Conservation (phyloP, 768 basidiomycete genomes). For the Boletus rubroflammeus region DNA sequence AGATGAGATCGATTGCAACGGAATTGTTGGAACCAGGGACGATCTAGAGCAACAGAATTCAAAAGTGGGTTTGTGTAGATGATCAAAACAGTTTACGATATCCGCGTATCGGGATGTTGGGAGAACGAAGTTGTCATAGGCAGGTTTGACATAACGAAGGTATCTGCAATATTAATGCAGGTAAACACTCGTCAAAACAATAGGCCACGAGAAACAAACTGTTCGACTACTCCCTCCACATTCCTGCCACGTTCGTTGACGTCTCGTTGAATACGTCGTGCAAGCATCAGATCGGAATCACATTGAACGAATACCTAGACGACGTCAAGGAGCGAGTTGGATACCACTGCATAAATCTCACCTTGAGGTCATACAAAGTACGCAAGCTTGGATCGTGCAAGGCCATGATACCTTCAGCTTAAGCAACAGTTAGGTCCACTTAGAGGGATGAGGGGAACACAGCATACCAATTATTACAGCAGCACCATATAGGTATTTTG, state of each 20-base stretch:
- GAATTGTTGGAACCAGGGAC: constrained; percentile 91
- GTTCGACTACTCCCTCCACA: constrained; percentile 85
- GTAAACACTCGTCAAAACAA: background rate
- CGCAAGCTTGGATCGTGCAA: constrained; percentile 77
- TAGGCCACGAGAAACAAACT: constrained; percentile 43
- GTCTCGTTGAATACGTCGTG: constrained; percentile 85
- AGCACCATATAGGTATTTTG: constrained; percentile 89
- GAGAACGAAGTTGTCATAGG: constrained; percentile 90
- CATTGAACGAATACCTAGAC: constrained; percentile 82
- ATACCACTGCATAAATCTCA: constrained; percentile 22
- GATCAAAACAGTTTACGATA: constrained; percentile 50
- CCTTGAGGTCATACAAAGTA: constrained; percentile 89
- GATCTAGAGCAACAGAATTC: constrained; percentile 51
- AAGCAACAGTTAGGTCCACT: background rate
- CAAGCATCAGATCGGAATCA: constrained; percentile 96
- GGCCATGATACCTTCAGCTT: constrained; percentile 91
- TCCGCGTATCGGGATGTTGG: constrained; percentile 87
- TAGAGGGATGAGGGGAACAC: background rate
- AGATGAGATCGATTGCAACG: constrained; percentile 90
- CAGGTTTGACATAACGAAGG: constrained; percentile 90
- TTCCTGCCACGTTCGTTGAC: constrained; percentile 82
- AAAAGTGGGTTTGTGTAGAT: background rate
- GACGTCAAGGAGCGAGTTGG: background rate
- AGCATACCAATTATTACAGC: constrained; percentile 78
- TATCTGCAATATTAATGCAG: constrained; percentile 60